These are phyloP conservation scores for Groenewaldozyma salmanticensis DNA, from an alignment of 805 yeast genomes.

Conservation along the genomic window DNA sequence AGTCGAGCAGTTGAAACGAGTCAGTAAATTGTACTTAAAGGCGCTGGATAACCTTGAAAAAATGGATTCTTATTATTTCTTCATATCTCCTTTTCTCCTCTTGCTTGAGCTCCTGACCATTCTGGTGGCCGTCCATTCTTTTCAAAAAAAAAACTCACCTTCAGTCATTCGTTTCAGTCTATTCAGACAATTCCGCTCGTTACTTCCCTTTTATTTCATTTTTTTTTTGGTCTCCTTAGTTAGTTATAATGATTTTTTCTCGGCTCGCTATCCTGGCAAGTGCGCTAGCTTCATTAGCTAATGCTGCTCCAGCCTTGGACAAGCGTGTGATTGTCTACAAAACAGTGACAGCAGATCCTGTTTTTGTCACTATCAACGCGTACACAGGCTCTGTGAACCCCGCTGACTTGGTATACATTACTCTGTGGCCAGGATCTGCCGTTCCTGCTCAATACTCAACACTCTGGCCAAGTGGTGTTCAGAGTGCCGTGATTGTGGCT, in stretches of 20 bases:
- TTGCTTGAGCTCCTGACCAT: too few relatives aligned
- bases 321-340: constrained; percentile 10
- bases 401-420: constrained; percentile 4
- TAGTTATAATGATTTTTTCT: background rate
- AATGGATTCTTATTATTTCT: too few relatives aligned
- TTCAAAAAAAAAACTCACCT: too few relatives aligned
- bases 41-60: too few relatives aligned
- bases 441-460: constrained; percentile 9
- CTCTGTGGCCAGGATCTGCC: background rate
- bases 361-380: constrained; percentile 15
- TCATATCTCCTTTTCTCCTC: too few relatives aligned
- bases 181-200: background rate
- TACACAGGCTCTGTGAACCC: constrained; percentile 11
- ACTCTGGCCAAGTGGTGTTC: constrained; percentile 14
- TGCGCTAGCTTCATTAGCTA: background rate
- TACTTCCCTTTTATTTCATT: background rate
- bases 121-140: too few relatives aligned
- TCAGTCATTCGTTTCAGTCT: background rate
- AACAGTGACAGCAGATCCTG: constrained; percentile 15
- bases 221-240: background rate
- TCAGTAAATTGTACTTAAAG: too few relatives aligned
- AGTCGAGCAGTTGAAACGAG: too few relatives aligned
- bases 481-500: constrained; percentile 5
- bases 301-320: background rate
- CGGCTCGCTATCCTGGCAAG: background rate